A percentile compares a stretch with the other conserved stretches of the same genome.
phyloP scores from a whole-genome alignment of 2,329 filamentous ascomycete genomes.

The Claviceps sorghi region DNA sequence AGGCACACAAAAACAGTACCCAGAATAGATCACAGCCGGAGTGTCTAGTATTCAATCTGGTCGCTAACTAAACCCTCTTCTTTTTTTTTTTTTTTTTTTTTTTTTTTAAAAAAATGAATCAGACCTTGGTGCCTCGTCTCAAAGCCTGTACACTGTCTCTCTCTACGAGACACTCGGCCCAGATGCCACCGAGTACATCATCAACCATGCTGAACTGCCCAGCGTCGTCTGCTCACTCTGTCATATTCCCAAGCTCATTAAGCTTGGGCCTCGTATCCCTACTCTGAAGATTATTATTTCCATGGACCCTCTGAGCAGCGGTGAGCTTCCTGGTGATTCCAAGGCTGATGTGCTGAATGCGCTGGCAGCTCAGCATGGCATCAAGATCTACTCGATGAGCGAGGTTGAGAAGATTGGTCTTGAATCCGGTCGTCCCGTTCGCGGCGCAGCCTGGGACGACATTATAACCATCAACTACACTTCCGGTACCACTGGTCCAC shows the following conservation, averaged over 20 bases:
- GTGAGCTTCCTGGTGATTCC: constrained; percentile 61
- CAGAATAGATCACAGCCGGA: not conserved
- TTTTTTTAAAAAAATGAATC: not conserved
- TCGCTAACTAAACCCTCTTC: not conserved
- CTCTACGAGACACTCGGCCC: constrained; percentile 93
- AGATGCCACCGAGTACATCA: constrained; percentile 85
- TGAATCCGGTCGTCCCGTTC: constrained; percentile 52
- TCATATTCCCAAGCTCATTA: constrained; percentile 69
- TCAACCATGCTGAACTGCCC: constrained; percentile 69
- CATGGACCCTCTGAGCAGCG: constrained; percentile 66
- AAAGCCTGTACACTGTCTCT: constrained; percentile 77
- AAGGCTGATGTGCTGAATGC: constrained; percentile 67
- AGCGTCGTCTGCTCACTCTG: constrained; percentile 66
- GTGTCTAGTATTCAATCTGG: not conserved
- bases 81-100: not conserved
- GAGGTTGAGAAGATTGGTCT: constrained; percentile 73
- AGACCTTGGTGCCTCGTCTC: constrained; percentile 80
- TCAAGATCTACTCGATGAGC: constrained; percentile 63
- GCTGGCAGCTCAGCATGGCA: constrained; percentile 57
- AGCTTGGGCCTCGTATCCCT: constrained; percentile 62
- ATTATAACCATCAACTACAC: constrained; percentile 85
- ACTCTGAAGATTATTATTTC: constrained; percentile 76
- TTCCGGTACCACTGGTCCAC: constrained; percentile 68
- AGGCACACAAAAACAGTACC: constrained; percentile 9
- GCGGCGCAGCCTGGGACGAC: constrained; percentile 59